Base-by-base conservation (phyloP, 345 rosid genomes). In the Anacardium occidentale region DNA sequence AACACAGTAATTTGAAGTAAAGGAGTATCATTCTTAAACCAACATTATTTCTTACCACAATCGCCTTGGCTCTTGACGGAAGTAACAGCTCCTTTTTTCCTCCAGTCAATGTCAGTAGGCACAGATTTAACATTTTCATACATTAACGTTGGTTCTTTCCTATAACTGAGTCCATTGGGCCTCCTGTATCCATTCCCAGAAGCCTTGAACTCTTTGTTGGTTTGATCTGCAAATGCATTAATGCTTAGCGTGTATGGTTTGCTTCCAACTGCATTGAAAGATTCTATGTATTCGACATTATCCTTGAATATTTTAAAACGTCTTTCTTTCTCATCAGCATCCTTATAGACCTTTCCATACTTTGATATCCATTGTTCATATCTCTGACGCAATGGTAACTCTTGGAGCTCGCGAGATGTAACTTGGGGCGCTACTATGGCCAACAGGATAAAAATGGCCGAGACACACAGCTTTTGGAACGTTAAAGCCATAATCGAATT, bases 1-100 rank as follows among this genome's bases (percentile, higher is more conserved):
- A 2, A 37, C 25, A 17, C 6, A 50, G 18, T 29, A 32, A 17
- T 15, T 5, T 2, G n/a, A 29, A 17, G 10, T 32, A 60, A 32
- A 37, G 7, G 18, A 7, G 44, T 15, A 32, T 3, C 34, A 60
- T 5, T 4, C 7, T 32, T 8, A 5, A 37, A 37, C 32, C 10
- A 10, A 29, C 2, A 1, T 29, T 29, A 8, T 40, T 40, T 24
- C 62, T 59, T 74, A 83, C 87, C 90, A 37, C 90, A 82, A 14
- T 63, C 74, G 18, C 82, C 79, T 77, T 86, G 90, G 75, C 75
- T 52, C 65, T 84, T 84, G 24, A 86, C 64, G n/a, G 79, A 58
- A 29, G 79, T 80, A 24, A 86, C 86, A 54, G 85, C 90, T 64
- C 86, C 90, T 51, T 78, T 78, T 12, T 78, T 70, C 62, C 90